phyloP scores from a whole-genome alignment of 805 yeast species.

The Candida montana region DNA sequence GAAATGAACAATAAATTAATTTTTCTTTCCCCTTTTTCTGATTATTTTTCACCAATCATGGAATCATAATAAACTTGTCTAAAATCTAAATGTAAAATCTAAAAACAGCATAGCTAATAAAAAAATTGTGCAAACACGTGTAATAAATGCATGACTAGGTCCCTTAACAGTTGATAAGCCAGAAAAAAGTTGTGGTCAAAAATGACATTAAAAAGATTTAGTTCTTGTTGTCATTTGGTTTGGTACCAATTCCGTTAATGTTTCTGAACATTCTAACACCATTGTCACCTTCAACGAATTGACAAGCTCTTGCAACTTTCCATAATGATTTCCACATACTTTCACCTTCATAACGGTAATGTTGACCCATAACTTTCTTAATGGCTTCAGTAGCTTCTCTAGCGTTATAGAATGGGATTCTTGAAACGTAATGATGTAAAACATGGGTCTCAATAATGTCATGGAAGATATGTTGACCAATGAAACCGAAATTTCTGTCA shows the following conservation, averaged over 20 bases:
- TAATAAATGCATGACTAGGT: no score
- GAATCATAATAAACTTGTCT: no score
- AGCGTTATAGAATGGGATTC: slow-evolving; percentile 85
- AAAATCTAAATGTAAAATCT: no score
- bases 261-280: slow-evolving; percentile 69
- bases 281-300: slow-evolving; percentile 62
- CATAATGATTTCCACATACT: slow-evolving; percentile 55
- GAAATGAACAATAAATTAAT: no score
- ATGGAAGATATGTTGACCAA: slow-evolving; percentile 71
- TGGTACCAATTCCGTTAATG: slow-evolving; percentile 39
- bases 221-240: slow-evolving; percentile 19
- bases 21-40: no score
- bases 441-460: slow-evolving; percentile 91
- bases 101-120: no score
- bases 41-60: no score
- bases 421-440: slow-evolving; percentile 74
- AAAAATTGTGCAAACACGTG: no score
- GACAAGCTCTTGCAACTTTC: slow-evolving; percentile 58
- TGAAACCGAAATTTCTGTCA: slow-evolving; percentile 55
- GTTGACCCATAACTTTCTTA: slow-evolving; percentile 79
- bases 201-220: background rate
- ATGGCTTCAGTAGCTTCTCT: slow-evolving; percentile 74
- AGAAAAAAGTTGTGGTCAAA: background rate
- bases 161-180: no score
- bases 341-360: slow-evolving; percentile 58